Percentiles rank a stretch among this genome's conserved stretches.
Conservation (phyloP, 768 basidiomycete species). For the Suillus discolor region DNA sequence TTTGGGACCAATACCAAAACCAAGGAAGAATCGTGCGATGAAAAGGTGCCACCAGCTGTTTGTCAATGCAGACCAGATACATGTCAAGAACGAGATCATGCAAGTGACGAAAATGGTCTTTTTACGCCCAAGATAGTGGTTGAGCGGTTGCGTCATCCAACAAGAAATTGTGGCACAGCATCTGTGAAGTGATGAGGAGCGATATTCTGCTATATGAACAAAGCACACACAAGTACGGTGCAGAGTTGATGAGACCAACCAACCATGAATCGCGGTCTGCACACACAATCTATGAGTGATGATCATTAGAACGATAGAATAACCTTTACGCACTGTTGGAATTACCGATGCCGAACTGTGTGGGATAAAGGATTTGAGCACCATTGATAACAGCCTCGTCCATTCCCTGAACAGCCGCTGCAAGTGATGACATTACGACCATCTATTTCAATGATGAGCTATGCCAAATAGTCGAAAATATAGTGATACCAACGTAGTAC, state of each 20-base stretch:
- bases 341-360: slow-evolving; percentile 54
- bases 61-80: slow-evolving; percentile 57
- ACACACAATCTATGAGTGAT: slow-evolving; percentile 11
- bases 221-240: slow-evolving; percentile 49
- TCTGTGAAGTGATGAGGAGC: slow-evolving; percentile 24
- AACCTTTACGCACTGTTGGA: slow-evolving; percentile 19
- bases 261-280: slow-evolving; percentile 63
- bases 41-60: slow-evolving; percentile 62
- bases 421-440: slow-evolving; percentile 64
- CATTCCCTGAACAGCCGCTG: slow-evolving; percentile 74
- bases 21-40: slow-evolving; percentile 55
- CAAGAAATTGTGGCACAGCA: slow-evolving; percentile 58
- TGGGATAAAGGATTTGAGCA: slow-evolving; percentile 48
- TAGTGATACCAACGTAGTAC: slow-evolving; percentile 37
- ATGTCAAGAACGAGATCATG: slow-evolving; percentile 54
- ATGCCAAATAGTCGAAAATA: not conserved
- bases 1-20: slow-evolving; percentile 52
- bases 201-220: slow-evolving; percentile 15
- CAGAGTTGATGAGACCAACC: slow-evolving; percentile 76
- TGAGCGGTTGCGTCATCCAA: slow-evolving; percentile 75
- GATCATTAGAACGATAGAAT: slow-evolving; percentile 14
- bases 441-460: slow-evolving; percentile 44
- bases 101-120: slow-evolving; percentile 63
- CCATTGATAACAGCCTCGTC: slow-evolving; percentile 47
- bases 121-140: slow-evolving; percentile 60